Base-by-base conservation (phyloP, 2,329 filamentous ascomycete genomes). In the Bipolaris zeicola region DNA sequence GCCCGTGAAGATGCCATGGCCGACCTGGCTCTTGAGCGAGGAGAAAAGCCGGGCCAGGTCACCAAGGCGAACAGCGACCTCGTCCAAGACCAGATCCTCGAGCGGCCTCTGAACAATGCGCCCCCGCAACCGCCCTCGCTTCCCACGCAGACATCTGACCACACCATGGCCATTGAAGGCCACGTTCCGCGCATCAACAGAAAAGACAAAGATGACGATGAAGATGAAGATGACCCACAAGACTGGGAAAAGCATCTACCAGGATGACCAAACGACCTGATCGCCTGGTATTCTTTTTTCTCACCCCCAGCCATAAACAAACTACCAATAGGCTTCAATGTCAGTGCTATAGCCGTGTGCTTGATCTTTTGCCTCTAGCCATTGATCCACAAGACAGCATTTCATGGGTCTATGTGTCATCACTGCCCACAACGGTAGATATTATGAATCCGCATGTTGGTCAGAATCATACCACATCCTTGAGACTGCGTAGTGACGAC, bases 11-110 rank as follows among this genome's bases (percentile, higher is more conserved):
- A 71, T 53, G 75, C 62, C 39, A 71, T 71, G 58, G 73, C 59
- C 26, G 75, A 79, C 44, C 68, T 82, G 5, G 79, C 79, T 0
- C 55, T 75, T 5, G 80, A 82, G 63, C 73, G 80, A 31, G 79
- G 79, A 48, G 80, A 81, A 60, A 73, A 69, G 62, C 67, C 67
- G 3, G 67, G 69, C 10, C 58, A 64, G 11, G 55, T 69, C 42
- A 67, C 51, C 63, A 74, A 71, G 52, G 66, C 67, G 13, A 74
- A 67, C 61, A 68, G 65, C 43, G 68, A 70, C 22, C 67, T 76
- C 38, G 63, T 75, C 42, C 64, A 68, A 26, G 66, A 67, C 34
- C 60, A 65, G 28, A 74, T 76, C 59, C 68, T 65, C 31, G 73
- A 76, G 54, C 65, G 65, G 5, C 63, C 57, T 2, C 56, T 62